Base-by-base conservation (phyloP, 768 basidiomycete genomes). In the Auricularia auricula-judae region DNA sequence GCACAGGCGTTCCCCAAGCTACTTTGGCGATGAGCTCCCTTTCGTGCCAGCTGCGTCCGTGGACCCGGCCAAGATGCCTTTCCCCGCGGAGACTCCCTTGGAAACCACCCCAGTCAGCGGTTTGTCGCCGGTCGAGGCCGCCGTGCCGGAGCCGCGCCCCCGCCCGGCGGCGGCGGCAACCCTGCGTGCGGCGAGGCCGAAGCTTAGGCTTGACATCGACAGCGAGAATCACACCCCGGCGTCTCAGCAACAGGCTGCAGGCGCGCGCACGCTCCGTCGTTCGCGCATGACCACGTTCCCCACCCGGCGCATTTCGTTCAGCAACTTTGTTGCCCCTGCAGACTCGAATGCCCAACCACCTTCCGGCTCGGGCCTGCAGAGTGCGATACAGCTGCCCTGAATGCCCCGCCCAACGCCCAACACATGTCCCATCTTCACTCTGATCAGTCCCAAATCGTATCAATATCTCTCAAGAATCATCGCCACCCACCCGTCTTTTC, bases 321-420 rank as follows among this genome's bases (percentile, higher is more conserved):
- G 85, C 16, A 84, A 78, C 54, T 67, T 83, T 39, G 74, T 72
- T 33, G 65, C 77, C 10, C 73, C 76, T 16, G 69, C 72, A 36
- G 76, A 79, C 34, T 79, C 78, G 65, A 71, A 75, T 21, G 74
- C 78, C 62, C 39, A 14, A 10, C 60, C 62, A 63, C 72, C 4
- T 71, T 72, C 16, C 75, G 75, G 36, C 66, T 72, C 14, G 56
- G 76, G 76, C 64, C 73, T 91, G 61, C 89, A 82, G 35, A 90
- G 88, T 70, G 89, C 89, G 34, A 89, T 92, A 72, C 85, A 87
- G 68, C 74, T 88, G 73, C 79, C 76, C 14, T 87, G 68, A 79
- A 33, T 11, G 7, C 4, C 29, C 7, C 36, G 21, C 34, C 18
- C 29, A 29, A 29, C 29, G 29, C 29, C 29, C 29, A 35, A 12